Evolutionary conservation across 176 grass and related monocot genomes (phyloP).

Genomic region (Lolium rigidum): DNA sequence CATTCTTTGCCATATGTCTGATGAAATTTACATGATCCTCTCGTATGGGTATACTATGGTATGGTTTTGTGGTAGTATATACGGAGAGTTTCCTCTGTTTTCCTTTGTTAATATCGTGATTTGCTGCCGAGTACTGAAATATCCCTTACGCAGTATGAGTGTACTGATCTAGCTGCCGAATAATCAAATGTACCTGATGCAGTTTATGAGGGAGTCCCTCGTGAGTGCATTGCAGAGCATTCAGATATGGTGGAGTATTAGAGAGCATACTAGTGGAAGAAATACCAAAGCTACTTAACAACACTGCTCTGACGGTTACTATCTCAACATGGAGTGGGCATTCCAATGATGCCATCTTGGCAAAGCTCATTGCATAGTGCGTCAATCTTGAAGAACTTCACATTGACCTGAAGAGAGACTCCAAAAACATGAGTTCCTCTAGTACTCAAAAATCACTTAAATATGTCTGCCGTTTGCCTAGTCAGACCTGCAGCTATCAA

Average conservation of each 20-base stretch:
- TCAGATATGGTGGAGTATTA: not conserved
- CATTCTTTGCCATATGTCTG: no score
- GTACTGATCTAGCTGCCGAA: not conserved
- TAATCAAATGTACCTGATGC: not conserved
- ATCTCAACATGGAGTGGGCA: not conserved
- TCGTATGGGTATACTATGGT: no score
- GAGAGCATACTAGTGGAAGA: not conserved
- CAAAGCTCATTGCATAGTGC: conserved; percentile 6
- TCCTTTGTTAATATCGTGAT: not conserved
- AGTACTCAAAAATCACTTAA: not conserved
- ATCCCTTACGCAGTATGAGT: not conserved
- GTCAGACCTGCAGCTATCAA: no score
- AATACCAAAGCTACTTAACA: conserved; percentile 4
- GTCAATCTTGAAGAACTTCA: not conserved
- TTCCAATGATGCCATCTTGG: conserved; percentile 7
- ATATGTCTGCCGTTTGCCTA: no score
- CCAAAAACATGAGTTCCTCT: not conserved
- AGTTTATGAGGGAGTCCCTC: not conserved
- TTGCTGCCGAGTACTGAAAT: not conserved
- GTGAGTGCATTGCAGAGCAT: not conserved
- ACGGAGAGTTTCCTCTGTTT: not conserved
- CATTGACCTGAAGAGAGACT: not conserved
- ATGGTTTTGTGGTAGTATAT: no score
- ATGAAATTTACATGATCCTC: no score
- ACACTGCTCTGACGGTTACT: not conserved